These are phyloP conservation scores for Mycena rosella DNA, from an alignment of 768 basidiomycete species.

Conservation along the genomic window DNA sequence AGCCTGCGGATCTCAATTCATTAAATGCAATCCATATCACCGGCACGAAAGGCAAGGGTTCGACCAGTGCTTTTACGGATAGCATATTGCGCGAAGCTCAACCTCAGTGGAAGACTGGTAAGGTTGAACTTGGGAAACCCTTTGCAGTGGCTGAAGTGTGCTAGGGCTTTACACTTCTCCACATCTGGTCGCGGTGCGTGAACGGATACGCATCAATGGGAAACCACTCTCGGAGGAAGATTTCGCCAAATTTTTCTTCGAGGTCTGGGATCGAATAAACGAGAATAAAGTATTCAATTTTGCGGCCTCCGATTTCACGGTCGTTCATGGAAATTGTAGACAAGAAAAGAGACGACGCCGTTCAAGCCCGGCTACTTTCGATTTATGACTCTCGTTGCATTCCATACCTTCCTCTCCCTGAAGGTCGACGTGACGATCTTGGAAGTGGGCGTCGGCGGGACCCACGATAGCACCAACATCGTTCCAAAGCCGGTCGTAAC, in stretches of 20 bases:
- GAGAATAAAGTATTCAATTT: slow-evolving; percentile 65
- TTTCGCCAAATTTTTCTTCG: slow-evolving; percentile 94
- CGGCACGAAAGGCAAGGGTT: slow-evolving; percentile 98
- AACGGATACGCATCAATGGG: slow-evolving; percentile 95
- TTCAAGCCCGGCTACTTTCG: slow-evolving; percentile 94
- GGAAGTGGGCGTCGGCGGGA: slow-evolving; percentile 97
- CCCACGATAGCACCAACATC: slow-evolving; percentile 95
- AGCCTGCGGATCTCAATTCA: slow-evolving; percentile 87
- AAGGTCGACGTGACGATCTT: slow-evolving; percentile 92
- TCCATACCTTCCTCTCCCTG: slow-evolving; percentile 85
- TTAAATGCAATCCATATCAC: slow-evolving; percentile 97
- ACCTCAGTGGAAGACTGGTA: slow-evolving; percentile 87
- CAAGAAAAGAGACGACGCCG: slow-evolving; percentile 63
- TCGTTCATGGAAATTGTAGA: slow-evolving; percentile 47
- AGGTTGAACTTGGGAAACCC: slow-evolving; percentile 38
- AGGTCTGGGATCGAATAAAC: slow-evolving; percentile 92
- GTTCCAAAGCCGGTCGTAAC: slow-evolving; percentile 92
- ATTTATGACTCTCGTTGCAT: slow-evolving; percentile 92
- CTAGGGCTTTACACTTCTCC: slow-evolving; percentile 96
- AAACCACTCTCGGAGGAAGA: slow-evolving; percentile 87
- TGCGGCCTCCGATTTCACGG: not conserved
- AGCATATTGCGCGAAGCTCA: slow-evolving; percentile 83
- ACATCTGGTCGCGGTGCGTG: slow-evolving; percentile 94
- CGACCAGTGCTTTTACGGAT: slow-evolving; percentile 93
- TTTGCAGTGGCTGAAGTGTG: slow-evolving; percentile 8